Conservation (phyloP, 345 rosid species). For the Rhodamnia rubescens region DNA sequence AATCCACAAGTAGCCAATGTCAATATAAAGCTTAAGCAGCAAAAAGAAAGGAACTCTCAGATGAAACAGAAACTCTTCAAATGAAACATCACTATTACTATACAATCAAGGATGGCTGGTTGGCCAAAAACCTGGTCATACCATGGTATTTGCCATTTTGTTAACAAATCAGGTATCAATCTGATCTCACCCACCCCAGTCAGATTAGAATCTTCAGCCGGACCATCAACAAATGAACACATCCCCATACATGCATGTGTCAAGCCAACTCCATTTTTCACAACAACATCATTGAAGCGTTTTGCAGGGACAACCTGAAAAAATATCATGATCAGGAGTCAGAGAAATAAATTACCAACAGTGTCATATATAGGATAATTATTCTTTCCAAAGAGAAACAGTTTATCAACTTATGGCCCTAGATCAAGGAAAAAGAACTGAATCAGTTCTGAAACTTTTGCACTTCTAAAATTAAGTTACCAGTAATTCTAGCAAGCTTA, state of each 20-base stretch:
- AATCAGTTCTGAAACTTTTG: not conserved
- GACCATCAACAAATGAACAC: slow-evolving; percentile 66
- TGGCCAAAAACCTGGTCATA: slow-evolving; percentile 10
- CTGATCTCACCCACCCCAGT: slow-evolving; percentile 85
- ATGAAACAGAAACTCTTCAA: not conserved
- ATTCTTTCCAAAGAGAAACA: not conserved
- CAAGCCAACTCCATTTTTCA: slow-evolving; percentile 74
- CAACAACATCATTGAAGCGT: slow-evolving; percentile 51
- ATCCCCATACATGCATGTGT: slow-evolving; percentile 77
- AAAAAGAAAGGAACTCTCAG: not conserved
- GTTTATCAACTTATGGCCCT: not conserved
- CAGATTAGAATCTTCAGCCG: slow-evolving; percentile 67
- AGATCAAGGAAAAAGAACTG: not conserved
- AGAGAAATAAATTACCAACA: not conserved
- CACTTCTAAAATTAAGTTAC: not conserved
- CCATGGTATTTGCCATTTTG: slow-evolving; percentile 72
- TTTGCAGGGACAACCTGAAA: slow-evolving; percentile 67
- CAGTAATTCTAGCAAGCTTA: not conserved
- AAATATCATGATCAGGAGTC: not conserved
- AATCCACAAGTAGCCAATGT: not conserved
- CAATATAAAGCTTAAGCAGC: not conserved
- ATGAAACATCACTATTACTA: not conserved
- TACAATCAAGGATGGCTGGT: not conserved
- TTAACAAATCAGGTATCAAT: slow-evolving; percentile 75
- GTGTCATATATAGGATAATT: not conserved